Evolutionary conservation across 108 stramenopile genomes (phyloP), one percentile per base, ranked within the genome.

Genomic region (Nitzschia sp.): DNA sequence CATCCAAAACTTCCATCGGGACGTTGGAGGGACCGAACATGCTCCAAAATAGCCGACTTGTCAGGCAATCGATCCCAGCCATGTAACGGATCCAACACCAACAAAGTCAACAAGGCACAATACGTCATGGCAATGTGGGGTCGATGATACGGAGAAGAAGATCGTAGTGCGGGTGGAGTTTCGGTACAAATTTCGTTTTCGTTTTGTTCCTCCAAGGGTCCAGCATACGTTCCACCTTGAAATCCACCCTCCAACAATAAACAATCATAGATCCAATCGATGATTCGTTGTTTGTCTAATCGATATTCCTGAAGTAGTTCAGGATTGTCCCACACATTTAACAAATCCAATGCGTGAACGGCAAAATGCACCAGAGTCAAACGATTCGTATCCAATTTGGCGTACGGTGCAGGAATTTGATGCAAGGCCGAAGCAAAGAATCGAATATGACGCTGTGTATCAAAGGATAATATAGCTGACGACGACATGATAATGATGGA

Each of bases 101-200:
- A 45, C 31, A 92, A 79, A 1, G 89, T 90, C 38, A 79, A 84
- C 6, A 95, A 60, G 21, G 91, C 94, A 0, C 88, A 85, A 62
- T 95, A 93, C 25, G 90, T 95, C 90, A 93, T 91, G 59, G 90
- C 88, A 42, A 95, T 60, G 63, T 93, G 86, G 0, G 80, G 72
- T 45, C 85, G 85, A 59, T 74, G 70, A 64, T 82, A 79, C 4
- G 21, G 49, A 6, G 38, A 42, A 6, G 38, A 42, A 6, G 38
- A 42, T 13, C 13, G 9, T 9, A 9, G 13, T 9, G 6, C 13
- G 13, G 6, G 13, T 42, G 38, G 38, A 42, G 13, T 9, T 6
- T 6, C 21, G 25, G 23, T 42, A 30, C 0, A 25, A 51, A 9
- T 23, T 51, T 38, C 3, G 30, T 31, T 9, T 30, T 55, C 68